Conservation (phyloP, 495 filamentous ascomycete species). For the Penicillium bovifimosum region DNA sequence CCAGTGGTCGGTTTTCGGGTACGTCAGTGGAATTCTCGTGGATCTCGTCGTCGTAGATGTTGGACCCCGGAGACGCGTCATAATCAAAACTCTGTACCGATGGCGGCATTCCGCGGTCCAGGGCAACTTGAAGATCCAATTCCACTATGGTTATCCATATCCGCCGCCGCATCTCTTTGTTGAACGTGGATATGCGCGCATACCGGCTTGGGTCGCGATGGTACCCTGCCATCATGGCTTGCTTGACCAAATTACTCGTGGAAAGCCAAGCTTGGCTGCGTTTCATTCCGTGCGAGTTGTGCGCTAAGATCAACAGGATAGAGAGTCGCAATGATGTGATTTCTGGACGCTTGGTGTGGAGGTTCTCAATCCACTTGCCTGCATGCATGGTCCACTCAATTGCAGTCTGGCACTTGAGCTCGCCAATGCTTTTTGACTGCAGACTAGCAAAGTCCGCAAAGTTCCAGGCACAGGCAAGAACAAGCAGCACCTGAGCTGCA, state of each 20-base stretch:
- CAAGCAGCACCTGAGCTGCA: slow-evolving; percentile 54
- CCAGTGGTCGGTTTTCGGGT: slow-evolving; percentile 25
- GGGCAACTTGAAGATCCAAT: slow-evolving; percentile 52
- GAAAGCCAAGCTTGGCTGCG: slow-evolving; percentile 56
- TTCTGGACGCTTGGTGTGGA: slow-evolving; percentile 50
- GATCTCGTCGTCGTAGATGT: slow-evolving; percentile 44
- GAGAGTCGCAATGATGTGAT: slow-evolving; percentile 52
- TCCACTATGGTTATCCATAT: slow-evolving; percentile 66
- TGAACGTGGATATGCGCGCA: slow-evolving; percentile 47
- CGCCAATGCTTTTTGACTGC: slow-evolving; percentile 46
- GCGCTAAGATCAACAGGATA: slow-evolving; percentile 55
- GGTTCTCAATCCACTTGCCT: slow-evolving; percentile 55
- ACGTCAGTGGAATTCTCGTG: slow-evolving; percentile 32
- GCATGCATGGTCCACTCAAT: slow-evolving; percentile 60
- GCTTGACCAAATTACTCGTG: slow-evolving; percentile 51
- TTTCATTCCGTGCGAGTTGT: slow-evolving; percentile 49
- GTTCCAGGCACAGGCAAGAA: slow-evolving; percentile 57
- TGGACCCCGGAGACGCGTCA: slow-evolving; percentile 50
- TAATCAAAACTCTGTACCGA: slow-evolving; percentile 51
- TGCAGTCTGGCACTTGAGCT: slow-evolving; percentile 45
- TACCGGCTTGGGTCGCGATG: slow-evolving; percentile 52
- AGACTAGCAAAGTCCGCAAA: slow-evolving; percentile 29
- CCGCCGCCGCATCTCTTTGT: slow-evolving; percentile 60
- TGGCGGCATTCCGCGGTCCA: slow-evolving; percentile 56
- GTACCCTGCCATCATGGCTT: slow-evolving; percentile 52